phyloP scores from a whole-genome alignment of 1,139 yeast genomes.

The Kodamaea plutei region DNA sequence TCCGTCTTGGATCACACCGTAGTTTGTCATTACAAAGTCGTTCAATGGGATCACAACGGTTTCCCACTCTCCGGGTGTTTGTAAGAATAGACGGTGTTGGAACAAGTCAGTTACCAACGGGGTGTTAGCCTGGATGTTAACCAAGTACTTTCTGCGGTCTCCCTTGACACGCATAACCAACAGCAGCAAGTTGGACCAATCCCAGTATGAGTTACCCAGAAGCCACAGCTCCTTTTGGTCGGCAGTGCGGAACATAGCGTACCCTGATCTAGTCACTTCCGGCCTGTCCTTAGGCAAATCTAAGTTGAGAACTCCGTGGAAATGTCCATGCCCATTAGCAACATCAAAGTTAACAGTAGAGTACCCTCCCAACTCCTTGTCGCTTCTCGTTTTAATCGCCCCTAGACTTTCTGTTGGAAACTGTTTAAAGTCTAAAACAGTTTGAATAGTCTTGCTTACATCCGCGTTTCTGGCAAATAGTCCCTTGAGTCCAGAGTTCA shows the following conservation, averaged over 20 bases:
- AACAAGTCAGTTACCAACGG: slow-evolving; percentile 75
- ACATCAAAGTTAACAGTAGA: slow-evolving; percentile 58
- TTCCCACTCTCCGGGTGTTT: slow-evolving; percentile 79
- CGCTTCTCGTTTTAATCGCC: slow-evolving; percentile 58
- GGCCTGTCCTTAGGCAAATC: slow-evolving; percentile 72
- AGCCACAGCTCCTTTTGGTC: slow-evolving; percentile 54
- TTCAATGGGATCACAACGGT: slow-evolving; percentile 72
- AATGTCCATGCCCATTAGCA: slow-evolving; percentile 45
- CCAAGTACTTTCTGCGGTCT: slow-evolving; percentile 69
- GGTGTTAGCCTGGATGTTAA: slow-evolving; percentile 77
- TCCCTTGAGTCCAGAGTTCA: slow-evolving; percentile 34
- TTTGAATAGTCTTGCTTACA: slow-evolving; percentile 28
- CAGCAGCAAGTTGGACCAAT: slow-evolving; percentile 57
- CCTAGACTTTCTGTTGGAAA: slow-evolving; percentile 37
- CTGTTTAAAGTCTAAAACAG: slow-evolving; percentile 55
- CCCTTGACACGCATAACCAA: slow-evolving; percentile 71
- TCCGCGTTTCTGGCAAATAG: slow-evolving; percentile 33
- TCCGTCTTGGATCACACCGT: slow-evolving; percentile 76
- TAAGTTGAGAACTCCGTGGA: slow-evolving; percentile 68
- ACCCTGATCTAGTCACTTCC: slow-evolving; percentile 68
- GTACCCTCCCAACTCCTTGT: slow-evolving; percentile 73
- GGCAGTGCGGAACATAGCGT: slow-evolving; percentile 81
- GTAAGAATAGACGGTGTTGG: slow-evolving; percentile 75
- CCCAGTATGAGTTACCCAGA: slow-evolving; percentile 50
- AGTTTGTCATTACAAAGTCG: slow-evolving; percentile 78